Conservation (phyloP, 2,329 filamentous ascomycete species). For the Geosmithia putterillii region DNA sequence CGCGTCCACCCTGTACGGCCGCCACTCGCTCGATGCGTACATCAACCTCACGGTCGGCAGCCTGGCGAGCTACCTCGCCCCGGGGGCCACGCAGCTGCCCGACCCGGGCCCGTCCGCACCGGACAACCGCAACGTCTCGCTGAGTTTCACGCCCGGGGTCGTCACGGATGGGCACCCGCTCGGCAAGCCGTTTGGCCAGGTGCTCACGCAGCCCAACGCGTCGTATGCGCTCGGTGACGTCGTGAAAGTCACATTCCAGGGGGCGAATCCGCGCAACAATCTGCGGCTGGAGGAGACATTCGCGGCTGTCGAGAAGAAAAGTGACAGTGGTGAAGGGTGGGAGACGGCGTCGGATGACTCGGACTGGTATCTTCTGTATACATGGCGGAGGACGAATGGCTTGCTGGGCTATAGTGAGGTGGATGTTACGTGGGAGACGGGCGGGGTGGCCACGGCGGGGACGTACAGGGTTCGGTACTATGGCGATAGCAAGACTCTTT, state of each 20-base stretch:
- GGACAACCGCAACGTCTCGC: slow-evolving; percentile 60
- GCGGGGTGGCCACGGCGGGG: slow-evolving; percentile 39
- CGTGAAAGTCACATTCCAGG: slow-evolving; percentile 62
- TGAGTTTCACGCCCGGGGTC: slow-evolving; percentile 72
- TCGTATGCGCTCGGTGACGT: slow-evolving; percentile 47
- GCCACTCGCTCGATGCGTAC: slow-evolving; percentile 71
- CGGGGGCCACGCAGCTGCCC: slow-evolving; percentile 23
- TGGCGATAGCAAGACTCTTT: slow-evolving; percentile 62
- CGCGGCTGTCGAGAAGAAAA: slow-evolving; percentile 58
- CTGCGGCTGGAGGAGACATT: slow-evolving; percentile 68
- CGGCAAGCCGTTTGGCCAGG: slow-evolving; percentile 58
- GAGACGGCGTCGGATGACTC: slow-evolving; percentile 53
- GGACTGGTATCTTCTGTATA: slow-evolving; percentile 75
- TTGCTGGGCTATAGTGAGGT: slow-evolving; percentile 68
- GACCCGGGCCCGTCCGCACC: slow-evolving; percentile 53
- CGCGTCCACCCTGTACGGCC: slow-evolving; percentile 82
- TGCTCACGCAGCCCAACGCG: slow-evolving; percentile 39
- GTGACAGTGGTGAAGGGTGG: slow-evolving; percentile 41
- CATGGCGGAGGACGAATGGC: slow-evolving; percentile 62
- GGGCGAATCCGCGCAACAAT: slow-evolving; percentile 83
- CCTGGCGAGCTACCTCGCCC: slow-evolving; percentile 26
- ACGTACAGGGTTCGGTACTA: slow-evolving; percentile 73
- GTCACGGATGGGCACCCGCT: slow-evolving; percentile 57
- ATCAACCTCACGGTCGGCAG: slow-evolving; percentile 69
- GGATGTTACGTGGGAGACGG: slow-evolving; percentile 61